These are phyloP conservation scores for Kernera saxatilis DNA, from an alignment of 345 rosid species.

Conservation along the genomic window DNA sequence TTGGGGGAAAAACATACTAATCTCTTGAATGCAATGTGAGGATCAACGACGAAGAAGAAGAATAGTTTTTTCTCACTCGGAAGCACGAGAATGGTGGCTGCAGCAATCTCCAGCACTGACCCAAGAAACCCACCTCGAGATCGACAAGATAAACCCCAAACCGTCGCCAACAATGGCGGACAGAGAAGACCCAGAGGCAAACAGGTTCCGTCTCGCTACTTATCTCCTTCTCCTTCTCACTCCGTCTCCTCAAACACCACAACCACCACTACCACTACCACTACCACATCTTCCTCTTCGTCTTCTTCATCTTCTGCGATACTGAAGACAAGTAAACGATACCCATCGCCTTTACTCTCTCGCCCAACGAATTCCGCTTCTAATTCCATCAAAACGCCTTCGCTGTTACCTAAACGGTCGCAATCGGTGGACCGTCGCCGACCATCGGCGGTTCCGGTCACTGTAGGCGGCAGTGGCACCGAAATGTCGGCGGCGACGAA, in stretches of 20 bases:
- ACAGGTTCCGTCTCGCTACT: constrained; percentile 76
- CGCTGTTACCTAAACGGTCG: constrained; percentile 59
- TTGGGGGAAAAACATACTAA: background rate
- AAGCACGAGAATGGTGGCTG: constrained; percentile 63
- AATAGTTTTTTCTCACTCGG: background rate
- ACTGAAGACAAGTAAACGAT: constrained; percentile 38
- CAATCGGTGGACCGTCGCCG: constrained; percentile 80
- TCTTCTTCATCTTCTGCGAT: constrained; percentile 41
- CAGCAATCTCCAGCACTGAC: constrained; percentile 35
- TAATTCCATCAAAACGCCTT: constrained; percentile 32
- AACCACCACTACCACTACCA: constrained; percentile 15
- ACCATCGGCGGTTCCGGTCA: constrained; percentile 43
- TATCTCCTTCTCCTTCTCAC: constrained; percentile 82
- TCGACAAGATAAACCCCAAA: constrained; percentile 24
- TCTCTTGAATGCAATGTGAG: constrained; percentile 48
- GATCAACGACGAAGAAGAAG: constrained; percentile 16
- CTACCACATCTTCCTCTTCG: constrained; percentile 39
- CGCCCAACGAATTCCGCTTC: constrained; percentile 48
- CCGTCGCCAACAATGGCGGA: constrained; percentile 33
- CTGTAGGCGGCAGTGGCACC: constrained; percentile 33
- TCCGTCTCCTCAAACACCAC: constrained; percentile 43
- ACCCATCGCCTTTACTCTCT: constrained; percentile 64
- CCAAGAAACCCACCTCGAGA: constrained; percentile 34
- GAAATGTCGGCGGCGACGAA: constrained; percentile 50
- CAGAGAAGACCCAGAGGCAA: constrained; percentile 66